Percentiles rank a stretch among this genome's conserved stretches.
Evolutionary conservation across 192 early-diverging fungal species (phyloP).

Genomic region (Entomortierella chlamydospora): DNA sequence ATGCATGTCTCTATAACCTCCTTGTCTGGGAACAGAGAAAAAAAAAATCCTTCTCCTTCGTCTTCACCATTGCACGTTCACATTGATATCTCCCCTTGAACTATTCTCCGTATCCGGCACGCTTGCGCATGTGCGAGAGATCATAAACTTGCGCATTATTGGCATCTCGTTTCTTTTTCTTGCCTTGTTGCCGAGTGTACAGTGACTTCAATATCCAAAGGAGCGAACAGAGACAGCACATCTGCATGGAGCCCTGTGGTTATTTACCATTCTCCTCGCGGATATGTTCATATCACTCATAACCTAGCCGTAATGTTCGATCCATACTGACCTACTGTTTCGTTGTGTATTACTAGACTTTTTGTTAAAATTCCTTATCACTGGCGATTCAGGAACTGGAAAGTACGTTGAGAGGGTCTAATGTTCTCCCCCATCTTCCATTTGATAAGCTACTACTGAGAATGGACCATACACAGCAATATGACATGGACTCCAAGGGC

Average conservation of each 20-base stretch:
- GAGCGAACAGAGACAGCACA: too few relatives aligned
- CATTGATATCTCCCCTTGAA: not conserved
- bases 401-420: constrained; percentile 56
- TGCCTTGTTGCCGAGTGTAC: not conserved
- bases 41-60: not conserved
- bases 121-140: constrained; percentile 2
- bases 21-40: not conserved
- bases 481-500: not conserved
- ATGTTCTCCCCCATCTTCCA: too few relatives aligned
- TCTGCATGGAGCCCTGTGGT: too few relatives aligned
- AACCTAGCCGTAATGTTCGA: not conserved
- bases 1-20: not conserved
- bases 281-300: not conserved
- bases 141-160: too few relatives aligned
- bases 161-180: not conserved
- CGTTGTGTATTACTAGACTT: constrained; percentile 49
- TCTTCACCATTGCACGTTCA: not conserved
- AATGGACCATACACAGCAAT: too few relatives aligned
- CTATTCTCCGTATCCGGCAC: not conserved
- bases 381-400: constrained; percentile 71
- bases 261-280: too few relatives aligned
- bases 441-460: too few relatives aligned
- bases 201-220: too few relatives aligned
- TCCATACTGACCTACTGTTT: constrained; percentile 1
- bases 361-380: constrained; percentile 67